These are phyloP conservation scores for Globisporangium alternatum DNA, from an alignment of 352 stramenopile species.

Conservation along the genomic window DNA sequence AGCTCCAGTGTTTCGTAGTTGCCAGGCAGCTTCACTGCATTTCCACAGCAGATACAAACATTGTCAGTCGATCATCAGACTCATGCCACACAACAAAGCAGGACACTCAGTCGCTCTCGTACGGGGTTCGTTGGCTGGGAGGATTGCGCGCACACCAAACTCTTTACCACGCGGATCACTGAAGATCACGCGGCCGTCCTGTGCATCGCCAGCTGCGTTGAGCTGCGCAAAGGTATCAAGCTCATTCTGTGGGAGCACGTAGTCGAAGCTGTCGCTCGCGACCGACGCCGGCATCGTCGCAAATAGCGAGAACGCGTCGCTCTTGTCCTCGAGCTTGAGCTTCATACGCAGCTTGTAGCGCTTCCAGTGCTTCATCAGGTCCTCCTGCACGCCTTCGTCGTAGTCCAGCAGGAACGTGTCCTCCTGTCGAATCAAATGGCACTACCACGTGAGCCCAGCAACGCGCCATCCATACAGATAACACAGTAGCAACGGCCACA, in stretches of 20 bases:
- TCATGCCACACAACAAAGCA: slow-evolving; percentile 1
- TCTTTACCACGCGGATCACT: slow-evolving; percentile 55
- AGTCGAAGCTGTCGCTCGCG: slow-evolving; percentile 18
- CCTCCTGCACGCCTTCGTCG: slow-evolving; percentile 48
- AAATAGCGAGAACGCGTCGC: slow-evolving; percentile 42
- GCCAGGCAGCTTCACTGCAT: slow-evolving; percentile 51
- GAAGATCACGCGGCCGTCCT: slow-evolving; percentile 36
- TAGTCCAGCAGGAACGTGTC: slow-evolving; percentile 77
- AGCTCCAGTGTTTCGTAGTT: slow-evolving; percentile 44
- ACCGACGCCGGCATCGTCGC: slow-evolving; percentile 50
- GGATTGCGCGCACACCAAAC: slow-evolving; percentile 66
- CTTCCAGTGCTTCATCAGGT: slow-evolving; percentile 83
- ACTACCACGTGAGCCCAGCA: background rate
- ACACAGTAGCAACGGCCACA: background rate
- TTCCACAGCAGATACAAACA: slow-evolving; percentile 8
- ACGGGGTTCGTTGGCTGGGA: slow-evolving; percentile 37
- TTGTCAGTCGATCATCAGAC: background rate
- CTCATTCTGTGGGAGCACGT: slow-evolving; percentile 14
- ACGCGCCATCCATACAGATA: background rate
- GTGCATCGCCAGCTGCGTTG: slow-evolving; percentile 29
- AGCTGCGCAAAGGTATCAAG: slow-evolving; percentile 31
- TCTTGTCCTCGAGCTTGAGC: slow-evolving; percentile 67
- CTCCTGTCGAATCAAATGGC: slow-evolving; percentile 19
- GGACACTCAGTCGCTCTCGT: background rate
- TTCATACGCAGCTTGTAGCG: slow-evolving; percentile 89